A percentile compares a stretch with the other conserved stretches of the same genome.
These are phyloP conservation scores for Arthroderma sp. DNA, from an alignment of 2,329 filamentous ascomycete species.

Conservation along the genomic window DNA sequence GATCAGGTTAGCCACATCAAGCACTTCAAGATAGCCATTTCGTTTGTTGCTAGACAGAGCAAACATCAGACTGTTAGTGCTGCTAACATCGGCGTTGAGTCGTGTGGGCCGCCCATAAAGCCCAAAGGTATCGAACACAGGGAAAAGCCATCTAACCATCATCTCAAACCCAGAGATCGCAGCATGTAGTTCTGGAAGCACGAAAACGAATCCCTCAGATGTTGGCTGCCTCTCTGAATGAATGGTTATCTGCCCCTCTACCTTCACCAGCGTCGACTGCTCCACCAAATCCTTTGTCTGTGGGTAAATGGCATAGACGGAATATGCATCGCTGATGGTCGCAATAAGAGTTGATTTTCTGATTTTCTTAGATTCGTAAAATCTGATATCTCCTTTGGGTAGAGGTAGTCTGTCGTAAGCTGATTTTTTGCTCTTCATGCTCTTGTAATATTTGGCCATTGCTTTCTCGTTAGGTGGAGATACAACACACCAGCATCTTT, in stretches of 20 bases:
- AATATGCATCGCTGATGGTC: conserved; percentile 78
- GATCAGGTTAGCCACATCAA: conserved; percentile 73
- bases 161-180: conserved; percentile 91
- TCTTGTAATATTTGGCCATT: conserved; percentile 68
- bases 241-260: conserved; percentile 82
- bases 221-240: conserved; percentile 55
- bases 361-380: conserved; percentile 86
- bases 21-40: conserved; percentile 80
- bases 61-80: conserved; percentile 89
- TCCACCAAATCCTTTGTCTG: conserved; percentile 90
- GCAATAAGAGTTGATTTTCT: conserved; percentile 88
- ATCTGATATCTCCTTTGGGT: conserved; percentile 81
- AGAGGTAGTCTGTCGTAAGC: conserved; percentile 64
- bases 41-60: conserved; percentile 81
- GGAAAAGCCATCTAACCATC: conserved; percentile 83
- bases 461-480: conserved; percentile 90
- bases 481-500: conserved; percentile 92
- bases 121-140: conserved; percentile 82
- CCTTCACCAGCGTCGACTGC: conserved; percentile 82
- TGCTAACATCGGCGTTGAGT: conserved; percentile 74
- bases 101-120: conserved; percentile 82
- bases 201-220: conserved; percentile 85
- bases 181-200: conserved; percentile 92
- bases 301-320: conserved; percentile 89
- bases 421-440: conserved; percentile 59